These are phyloP conservation scores for Pythium scleroteichum DNA, from an alignment of 352 stramenopile genomes.

Conservation along the genomic window DNA sequence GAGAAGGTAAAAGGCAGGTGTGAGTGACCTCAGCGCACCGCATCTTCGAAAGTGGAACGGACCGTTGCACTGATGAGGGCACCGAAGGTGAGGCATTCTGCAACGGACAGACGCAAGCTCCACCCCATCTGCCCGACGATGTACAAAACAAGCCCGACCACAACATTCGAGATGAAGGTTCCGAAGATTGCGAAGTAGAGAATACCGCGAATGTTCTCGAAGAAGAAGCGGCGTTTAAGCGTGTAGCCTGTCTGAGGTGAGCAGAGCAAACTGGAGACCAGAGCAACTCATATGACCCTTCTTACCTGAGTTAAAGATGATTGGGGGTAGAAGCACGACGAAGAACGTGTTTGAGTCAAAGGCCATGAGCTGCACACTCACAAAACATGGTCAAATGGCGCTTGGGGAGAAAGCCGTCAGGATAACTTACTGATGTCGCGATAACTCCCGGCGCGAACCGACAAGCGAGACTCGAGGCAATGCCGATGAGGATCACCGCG, in stretches of 20 bases:
- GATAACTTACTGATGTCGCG: conserved; percentile 29
- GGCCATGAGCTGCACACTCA: conserved; percentile 30
- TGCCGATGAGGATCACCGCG: conserved; percentile 34
- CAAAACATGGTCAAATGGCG: neutral
- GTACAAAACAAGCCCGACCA: conserved; percentile 52
- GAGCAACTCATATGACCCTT: neutral
- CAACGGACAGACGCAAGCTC: conserved; percentile 47
- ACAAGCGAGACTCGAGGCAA: conserved; percentile 26
- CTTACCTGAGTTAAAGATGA: conserved; percentile 82
- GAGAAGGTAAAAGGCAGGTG: no score
- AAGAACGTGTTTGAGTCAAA: conserved; percentile 84
- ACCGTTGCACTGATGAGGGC: conserved; percentile 71
- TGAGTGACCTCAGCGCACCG: no score
- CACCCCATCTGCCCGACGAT: conserved; percentile 29
- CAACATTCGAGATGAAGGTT: conserved; percentile 59
- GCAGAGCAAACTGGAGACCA: neutral
- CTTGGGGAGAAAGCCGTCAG: neutral
- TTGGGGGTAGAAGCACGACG: conserved; percentile 73
- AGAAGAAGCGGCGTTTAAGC: conserved; percentile 68
- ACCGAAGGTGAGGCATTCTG: conserved; percentile 72
- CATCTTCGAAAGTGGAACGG: neutral
- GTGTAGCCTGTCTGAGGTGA: conserved; percentile 41
- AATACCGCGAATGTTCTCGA: conserved; percentile 71
- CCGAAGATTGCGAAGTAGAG: conserved; percentile 67
- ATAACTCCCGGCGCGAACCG: conserved; percentile 27